Evolutionary conservation across 208 protist species (phyloP), one percentile per base, ranked within the genome.

Genomic region (Leishmania amazonensis): DNA sequence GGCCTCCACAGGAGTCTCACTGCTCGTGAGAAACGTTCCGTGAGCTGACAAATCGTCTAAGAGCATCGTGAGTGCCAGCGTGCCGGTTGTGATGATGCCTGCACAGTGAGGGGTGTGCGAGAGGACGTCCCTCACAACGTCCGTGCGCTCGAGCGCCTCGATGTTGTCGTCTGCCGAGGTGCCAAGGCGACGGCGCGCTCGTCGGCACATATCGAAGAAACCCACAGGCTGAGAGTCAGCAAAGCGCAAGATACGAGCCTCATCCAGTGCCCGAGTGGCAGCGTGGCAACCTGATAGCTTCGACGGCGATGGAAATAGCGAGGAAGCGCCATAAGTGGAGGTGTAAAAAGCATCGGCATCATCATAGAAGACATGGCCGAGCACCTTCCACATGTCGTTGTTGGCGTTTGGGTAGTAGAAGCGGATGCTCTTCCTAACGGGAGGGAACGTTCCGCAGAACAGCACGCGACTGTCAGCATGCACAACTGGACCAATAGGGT

Each of bases 301-400:
- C 21, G 60, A 72, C 9, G 49, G 28, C 0, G n/a, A 21, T 21
- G 45, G 1, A 35, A 54, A 28, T 54, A 51, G 6, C 40, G 70
- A 53, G 40, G 70, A n/a, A 53, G 45, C 51, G 70, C 70, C 21
- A 11, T 54, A 47, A 9, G 65, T 24, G 21, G 31, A 19, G 3
- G 42, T 72, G 72, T 81, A 86, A 57, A 89, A 89, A n/a, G 85
- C 77, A 13, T 72, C 38, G 9, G 3, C 7, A 67, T 86, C 68
- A 42, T 57, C 49, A 73, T 70, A 86, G 58, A 89, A 86, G 15
- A 89, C 65, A 15, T 70, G 31, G 35, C 85, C 85, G 21, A 89
- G 74, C 13, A 89, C 65, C 15, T 57, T 40, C 83, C 85, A 89
- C 85, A 89, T 89, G 70, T 89, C 85, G 53, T 89, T 89, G 75